Base-by-base conservation (phyloP, 768 basidiomycete genomes). In the Lactarius akahatsu region DNA sequence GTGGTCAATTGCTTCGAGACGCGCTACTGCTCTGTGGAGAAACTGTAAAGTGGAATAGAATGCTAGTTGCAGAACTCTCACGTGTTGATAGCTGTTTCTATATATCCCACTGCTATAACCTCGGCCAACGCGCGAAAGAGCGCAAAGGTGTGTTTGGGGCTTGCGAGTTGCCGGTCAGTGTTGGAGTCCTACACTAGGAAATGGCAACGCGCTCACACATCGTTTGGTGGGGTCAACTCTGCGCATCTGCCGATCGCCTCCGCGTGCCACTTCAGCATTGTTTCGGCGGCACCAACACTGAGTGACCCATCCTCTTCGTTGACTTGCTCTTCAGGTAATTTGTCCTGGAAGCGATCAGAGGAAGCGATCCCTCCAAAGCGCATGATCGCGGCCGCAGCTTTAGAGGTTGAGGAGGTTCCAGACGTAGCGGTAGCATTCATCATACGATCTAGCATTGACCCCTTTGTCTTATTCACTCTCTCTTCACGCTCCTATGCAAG, bases 261-360 rank as follows among this genome's bases (percentile, higher is more conserved):
- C 2, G 97, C 96, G 76, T 99, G 97, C 95, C 96, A 98, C 75
- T 88, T 92, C 18, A 98, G 79, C 88, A 98, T 95, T 71, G 83
- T 89, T 79, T 96, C 94, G 2, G 94, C 92, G 11, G 86, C 79
- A 47, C 87, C 85, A 3, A 97, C 78, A 56, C 80, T 88, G 41
- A 98, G 78, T 38, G 86, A 71, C 13, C 96, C 96, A 73, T 98
- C 96, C 68, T 91, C 89, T 61, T 94, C 91, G 47, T 82, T 82
- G 7, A 87, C 72, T 20, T 86, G 86, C 61, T 94, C 93, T 70
- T 94, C 94, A 20, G 75, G 78, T 18, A 78, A 68, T 67, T 80
- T 82, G 32, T 87, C 86, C 57, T 81, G 78, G 58, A 73, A 80
- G 34, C 80, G 78, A 63, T 84, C 81, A 23, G 81, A 74, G 64